These are phyloP conservation scores for Neoboletus subvelutipes DNA, from an alignment of 768 basidiomycete species.

Conservation along the genomic window DNA sequence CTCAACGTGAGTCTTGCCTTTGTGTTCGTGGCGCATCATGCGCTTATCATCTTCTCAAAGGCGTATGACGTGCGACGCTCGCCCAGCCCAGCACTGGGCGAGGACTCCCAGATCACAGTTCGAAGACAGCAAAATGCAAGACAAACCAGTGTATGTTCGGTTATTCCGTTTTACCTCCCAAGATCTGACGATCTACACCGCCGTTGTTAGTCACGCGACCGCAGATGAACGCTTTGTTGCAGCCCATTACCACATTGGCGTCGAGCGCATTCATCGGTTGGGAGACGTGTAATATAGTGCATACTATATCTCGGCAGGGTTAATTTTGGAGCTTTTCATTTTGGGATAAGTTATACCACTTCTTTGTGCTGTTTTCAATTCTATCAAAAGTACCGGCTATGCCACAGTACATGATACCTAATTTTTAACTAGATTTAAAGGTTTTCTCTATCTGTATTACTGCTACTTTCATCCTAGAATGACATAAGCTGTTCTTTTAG, in stretches of 20 bases:
- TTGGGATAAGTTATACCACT: slow-evolving; percentile 31
- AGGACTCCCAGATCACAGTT: slow-evolving; percentile 34
- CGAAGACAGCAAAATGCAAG: slow-evolving; percentile 30
- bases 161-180: not conserved
- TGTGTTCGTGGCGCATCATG: slow-evolving; percentile 1
- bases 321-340: slow-evolving; percentile 24
- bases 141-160: slow-evolving; percentile 21
- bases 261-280: slow-evolving; percentile 20
- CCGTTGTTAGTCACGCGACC: slow-evolving; percentile 29
- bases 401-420: slow-evolving; percentile 18
- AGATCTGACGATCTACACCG: slow-evolving; percentile 16
- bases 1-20: slow-evolving; percentile 22
- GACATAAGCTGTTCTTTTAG: slow-evolving; percentile 5
- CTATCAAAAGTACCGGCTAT: slow-evolving; percentile 23
- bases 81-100: slow-evolving; percentile 32
- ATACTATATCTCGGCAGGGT: slow-evolving; percentile 24
- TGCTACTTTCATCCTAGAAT: slow-evolving; percentile 10
- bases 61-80: slow-evolving; percentile 32
- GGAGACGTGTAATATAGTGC: slow-evolving; percentile 15
- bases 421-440: slow-evolving; percentile 10
- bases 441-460: slow-evolving; percentile 14
- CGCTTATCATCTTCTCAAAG: slow-evolving; percentile 12
- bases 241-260: slow-evolving; percentile 18
- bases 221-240: slow-evolving; percentile 24
- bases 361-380: slow-evolving; percentile 8